Evolutionary conservation across 2,329 filamentous ascomycete species (phyloP).

Genomic region (Didymella pinodella): DNA sequence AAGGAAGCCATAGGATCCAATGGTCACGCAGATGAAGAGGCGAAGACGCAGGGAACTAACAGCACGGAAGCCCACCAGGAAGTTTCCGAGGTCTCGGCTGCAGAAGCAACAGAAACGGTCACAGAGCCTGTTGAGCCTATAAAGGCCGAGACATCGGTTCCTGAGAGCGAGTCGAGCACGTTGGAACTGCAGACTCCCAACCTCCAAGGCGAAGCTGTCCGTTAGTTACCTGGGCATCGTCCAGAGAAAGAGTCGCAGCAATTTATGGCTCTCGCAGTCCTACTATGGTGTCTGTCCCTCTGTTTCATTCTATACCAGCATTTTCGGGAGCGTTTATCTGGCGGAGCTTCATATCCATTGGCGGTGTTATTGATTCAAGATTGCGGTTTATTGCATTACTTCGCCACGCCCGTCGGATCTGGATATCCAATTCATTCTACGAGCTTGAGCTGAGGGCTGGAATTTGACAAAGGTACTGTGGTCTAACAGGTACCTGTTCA

Average conservation of each 20-base stretch:
- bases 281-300: slow-evolving; percentile 1
- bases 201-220: slow-evolving; percentile 34
- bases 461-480: slow-evolving; percentile 1
- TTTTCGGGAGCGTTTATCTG: slow-evolving; percentile 48
- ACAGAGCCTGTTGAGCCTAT: slow-evolving; percentile 13
- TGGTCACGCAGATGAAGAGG: slow-evolving; percentile 29
- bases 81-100: not conserved
- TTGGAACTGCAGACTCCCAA: slow-evolving; percentile 38
- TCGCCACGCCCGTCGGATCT: slow-evolving; percentile 19
- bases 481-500: not conserved
- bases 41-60: slow-evolving; percentile 18
- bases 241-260: not conserved
- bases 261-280: not conserved
- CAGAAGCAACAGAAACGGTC: slow-evolving; percentile 5
- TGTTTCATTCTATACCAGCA: slow-evolving; percentile 33
- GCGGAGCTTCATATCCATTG: slow-evolving; percentile 41
- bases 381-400: slow-evolving; percentile 18
- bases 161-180: slow-evolving; percentile 33
- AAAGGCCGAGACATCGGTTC: slow-evolving; percentile 27
- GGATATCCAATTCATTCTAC: slow-evolving; percentile 26
- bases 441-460: not conserved
- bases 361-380: slow-evolving; percentile 34
- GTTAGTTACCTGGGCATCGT: slow-evolving; percentile 24
- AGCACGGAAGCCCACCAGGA: slow-evolving; percentile 12
- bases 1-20: slow-evolving; percentile 46